A percentile compares a stretch with the other conserved stretches of the same genome.
phyloP scores from a whole-genome alignment of 768 basidiomycete genomes.

The Phylloporus arenicola region DNA sequence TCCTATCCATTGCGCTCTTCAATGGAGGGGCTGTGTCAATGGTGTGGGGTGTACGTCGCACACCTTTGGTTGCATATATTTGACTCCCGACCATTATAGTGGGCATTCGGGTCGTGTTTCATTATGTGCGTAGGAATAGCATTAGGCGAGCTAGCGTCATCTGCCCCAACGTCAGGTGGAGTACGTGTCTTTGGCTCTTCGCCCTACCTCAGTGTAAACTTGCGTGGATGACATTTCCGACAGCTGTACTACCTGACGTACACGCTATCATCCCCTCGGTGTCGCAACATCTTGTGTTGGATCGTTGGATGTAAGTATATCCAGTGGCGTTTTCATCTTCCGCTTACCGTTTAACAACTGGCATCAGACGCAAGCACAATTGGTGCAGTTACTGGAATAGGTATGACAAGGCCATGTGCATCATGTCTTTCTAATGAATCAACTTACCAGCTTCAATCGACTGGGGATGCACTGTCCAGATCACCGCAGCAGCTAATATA shows the following conservation, averaged over 20 bases:
- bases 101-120: conserved; percentile 33
- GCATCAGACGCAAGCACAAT: conserved; percentile 45
- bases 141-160: conserved; percentile 35
- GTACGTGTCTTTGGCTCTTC: conserved; percentile 11
- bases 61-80: not conserved
- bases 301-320: conserved; percentile 53
- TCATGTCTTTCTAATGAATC: not conserved
- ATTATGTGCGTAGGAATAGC: conserved; percentile 34
- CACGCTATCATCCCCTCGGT: conserved; percentile 46
- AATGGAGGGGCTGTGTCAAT: conserved; percentile 43
- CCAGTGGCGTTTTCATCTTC: not conserved
- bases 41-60: conserved; percentile 36
- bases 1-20: conserved; percentile 38
- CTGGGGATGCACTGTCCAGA: conserved; percentile 58
- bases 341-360: not conserved
- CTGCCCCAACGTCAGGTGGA: conserved; percentile 37
- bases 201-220: not conserved
- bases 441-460: conserved; percentile 46
- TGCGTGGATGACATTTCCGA: not conserved
- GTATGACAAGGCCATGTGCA: conserved; percentile 4
- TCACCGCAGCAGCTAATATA: conserved; percentile 61
- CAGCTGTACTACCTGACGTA: conserved; percentile 66
- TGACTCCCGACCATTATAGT: conserved; percentile 12
- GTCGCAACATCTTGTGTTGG: conserved; percentile 57
- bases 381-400: conserved; percentile 39